These are phyloP conservation scores for Auricularia cornea DNA, from an alignment of 768 basidiomycete genomes.

Conservation along the genomic window DNA sequence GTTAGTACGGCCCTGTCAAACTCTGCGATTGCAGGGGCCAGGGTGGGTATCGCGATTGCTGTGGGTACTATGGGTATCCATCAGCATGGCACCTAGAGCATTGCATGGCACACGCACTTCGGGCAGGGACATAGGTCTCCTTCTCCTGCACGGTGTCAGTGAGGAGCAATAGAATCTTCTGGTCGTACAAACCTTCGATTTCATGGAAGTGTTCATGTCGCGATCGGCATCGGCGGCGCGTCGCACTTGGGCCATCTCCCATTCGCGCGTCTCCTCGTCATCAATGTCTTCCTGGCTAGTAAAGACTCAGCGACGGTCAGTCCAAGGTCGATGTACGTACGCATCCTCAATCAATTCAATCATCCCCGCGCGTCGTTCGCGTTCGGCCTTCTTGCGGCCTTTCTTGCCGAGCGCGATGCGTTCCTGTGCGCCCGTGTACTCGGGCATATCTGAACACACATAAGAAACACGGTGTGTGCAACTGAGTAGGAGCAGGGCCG, in stretches of 20 bases:
- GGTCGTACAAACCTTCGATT: background rate
- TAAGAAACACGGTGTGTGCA: background rate
- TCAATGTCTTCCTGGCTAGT: constrained; percentile 50
- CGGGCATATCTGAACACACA: constrained; percentile 59
- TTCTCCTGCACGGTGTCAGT: constrained; percentile 23
- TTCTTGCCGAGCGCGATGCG: constrained; percentile 81
- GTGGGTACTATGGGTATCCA: constrained; percentile 61
- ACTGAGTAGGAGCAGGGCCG: too few relatives aligned
- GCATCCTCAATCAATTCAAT: constrained; percentile 75
- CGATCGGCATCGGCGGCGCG: constrained; percentile 38
- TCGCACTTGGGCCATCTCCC: constrained; percentile 78
- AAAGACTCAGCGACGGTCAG: constrained; percentile 5
- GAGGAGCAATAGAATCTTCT: too few relatives aligned
- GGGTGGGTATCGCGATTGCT: constrained; percentile 51
- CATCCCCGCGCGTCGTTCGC: constrained; percentile 59
- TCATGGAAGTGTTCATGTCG: background rate
- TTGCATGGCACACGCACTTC: constrained; percentile 41
- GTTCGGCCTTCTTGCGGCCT: constrained; percentile 60
- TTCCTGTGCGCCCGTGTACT: constrained; percentile 82
- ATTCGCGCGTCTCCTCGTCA: constrained; percentile 77
- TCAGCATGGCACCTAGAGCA: constrained; percentile 10
- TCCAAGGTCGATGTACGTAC: constrained; percentile 34
- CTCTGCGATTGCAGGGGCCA: constrained; percentile 52
- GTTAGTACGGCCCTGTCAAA: constrained; percentile 51
- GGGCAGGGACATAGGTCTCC: constrained; percentile 58